Evolutionary conservation across 2,329 filamentous ascomycete species (phyloP).

Genomic region (Corinectria fuckeliana): DNA sequence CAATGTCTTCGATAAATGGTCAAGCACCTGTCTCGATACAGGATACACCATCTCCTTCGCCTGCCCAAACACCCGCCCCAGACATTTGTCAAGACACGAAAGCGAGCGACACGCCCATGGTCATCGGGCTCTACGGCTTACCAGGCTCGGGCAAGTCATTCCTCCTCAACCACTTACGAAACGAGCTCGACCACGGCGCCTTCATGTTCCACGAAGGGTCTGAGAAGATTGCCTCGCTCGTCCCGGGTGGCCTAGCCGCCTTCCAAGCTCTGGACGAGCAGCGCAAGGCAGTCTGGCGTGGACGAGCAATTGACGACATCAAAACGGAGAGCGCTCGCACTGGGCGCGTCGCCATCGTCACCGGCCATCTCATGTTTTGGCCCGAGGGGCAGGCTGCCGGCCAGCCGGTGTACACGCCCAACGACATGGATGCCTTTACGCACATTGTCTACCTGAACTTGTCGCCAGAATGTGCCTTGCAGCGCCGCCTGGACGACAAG

Average conservation of each 20-base stretch:
- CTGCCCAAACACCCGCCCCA: no score
- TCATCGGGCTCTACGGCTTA: conserved; percentile 63
- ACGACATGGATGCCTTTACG: conserved; percentile 56
- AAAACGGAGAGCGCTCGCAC: conserved; percentile 42
- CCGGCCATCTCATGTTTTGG: conserved; percentile 65
- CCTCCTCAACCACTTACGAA: conserved; percentile 49
- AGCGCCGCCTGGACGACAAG: conserved; percentile 48
- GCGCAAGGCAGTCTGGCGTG: conserved; percentile 48
- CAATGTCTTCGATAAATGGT: no score
- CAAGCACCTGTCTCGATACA: no score
- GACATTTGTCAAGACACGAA: no score
- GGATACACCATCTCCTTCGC: no score
- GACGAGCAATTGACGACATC: conserved; percentile 54
- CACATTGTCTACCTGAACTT: conserved; percentile 65
- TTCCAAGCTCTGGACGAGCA: conserved; percentile 51
- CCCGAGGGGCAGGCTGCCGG: conserved; percentile 41
- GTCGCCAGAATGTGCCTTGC: conserved; percentile 43
- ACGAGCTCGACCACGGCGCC: conserved; percentile 38
- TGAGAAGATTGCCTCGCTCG: conserved; percentile 49
- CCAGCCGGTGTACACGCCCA: conserved; percentile 48
- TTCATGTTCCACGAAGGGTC: conserved; percentile 62
- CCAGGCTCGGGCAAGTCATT: conserved; percentile 60
- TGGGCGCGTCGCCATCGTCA: conserved; percentile 53
- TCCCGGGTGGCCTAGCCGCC: conserved; percentile 53
- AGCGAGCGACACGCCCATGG: no score